Conservation (phyloP, 768 basidiomycete species). For the Naganishia friedmannii region DNA sequence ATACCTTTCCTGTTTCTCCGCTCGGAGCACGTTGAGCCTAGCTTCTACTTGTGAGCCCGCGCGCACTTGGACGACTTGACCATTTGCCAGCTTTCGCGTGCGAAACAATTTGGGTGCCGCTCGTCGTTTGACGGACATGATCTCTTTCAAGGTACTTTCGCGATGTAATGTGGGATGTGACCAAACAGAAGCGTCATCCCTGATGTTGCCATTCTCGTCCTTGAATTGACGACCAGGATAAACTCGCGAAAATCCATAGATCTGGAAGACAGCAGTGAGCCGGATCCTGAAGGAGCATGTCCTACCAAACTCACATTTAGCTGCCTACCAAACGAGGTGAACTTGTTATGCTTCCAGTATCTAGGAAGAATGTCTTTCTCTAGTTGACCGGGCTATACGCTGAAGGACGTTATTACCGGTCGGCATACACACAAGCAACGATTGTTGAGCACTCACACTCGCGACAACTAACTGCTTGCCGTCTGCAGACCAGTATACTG, state of each 20-base stretch:
- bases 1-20: conserved; percentile 15
- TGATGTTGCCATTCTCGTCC: conserved; percentile 43
- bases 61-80: conserved; percentile 40
- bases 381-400: conserved; percentile 33
- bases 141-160: conserved; percentile 40
- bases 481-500: conserved; percentile 51
- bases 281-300: not conserved
- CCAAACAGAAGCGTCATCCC: conserved; percentile 49
- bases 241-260: conserved; percentile 48
- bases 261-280: conserved; percentile 30
- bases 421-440: no score
- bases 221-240: conserved; percentile 51
- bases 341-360: conserved; percentile 51
- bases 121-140: conserved; percentile 44
- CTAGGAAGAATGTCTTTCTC: conserved; percentile 46
- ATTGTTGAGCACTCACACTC: conserved; percentile 6
- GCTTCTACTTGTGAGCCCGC: conserved; percentile 45
- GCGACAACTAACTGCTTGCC: conserved; percentile 49
- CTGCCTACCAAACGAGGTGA: conserved; percentile 50
- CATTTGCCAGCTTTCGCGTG: conserved; percentile 47
- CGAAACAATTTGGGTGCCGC: conserved; percentile 50
- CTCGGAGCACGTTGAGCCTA: not conserved
- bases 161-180: conserved; percentile 48
- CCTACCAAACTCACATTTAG: conserved; percentile 42
- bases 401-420: not conserved